Conservation (phyloP, 2,329 filamentous ascomycete species). For the Phoma sp. region DNA sequence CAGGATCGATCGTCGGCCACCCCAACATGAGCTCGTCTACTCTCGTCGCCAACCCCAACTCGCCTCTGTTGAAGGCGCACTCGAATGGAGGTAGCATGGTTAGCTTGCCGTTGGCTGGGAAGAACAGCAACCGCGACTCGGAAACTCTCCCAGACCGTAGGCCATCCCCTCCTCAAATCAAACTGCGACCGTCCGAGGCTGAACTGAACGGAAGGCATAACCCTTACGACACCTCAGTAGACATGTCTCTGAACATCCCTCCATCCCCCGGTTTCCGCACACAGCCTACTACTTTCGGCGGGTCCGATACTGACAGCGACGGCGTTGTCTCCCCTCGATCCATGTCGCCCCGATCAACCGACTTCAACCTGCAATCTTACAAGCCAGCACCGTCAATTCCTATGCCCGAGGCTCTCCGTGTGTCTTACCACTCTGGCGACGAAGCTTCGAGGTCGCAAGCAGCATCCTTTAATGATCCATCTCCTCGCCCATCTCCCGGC, state of each 20-base stretch:
- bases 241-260: conserved; percentile 46
- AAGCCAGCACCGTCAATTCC: conserved; percentile 34
- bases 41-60: conserved; percentile 41
- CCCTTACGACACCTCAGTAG: conserved; percentile 40
- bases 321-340: conserved; percentile 30
- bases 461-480: conserved; percentile 36
- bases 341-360: conserved; percentile 32
- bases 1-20: conserved; percentile 37
- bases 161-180: conserved; percentile 34
- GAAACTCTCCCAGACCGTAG: conserved; percentile 26
- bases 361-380: conserved; percentile 37
- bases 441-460: conserved; percentile 33
- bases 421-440: conserved; percentile 33
- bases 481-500: conserved; percentile 20
- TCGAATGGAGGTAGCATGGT: conserved; percentile 45
- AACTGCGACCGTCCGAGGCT: conserved; percentile 46
- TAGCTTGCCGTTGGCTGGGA: conserved; percentile 36
- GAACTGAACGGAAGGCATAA: conserved; percentile 47
- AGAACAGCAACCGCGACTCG: conserved; percentile 31
- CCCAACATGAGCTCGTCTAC: conserved; percentile 46
- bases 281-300: conserved; percentile 33
- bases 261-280: conserved; percentile 38
- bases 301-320: conserved; percentile 40
- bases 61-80: conserved; percentile 40
- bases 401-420: conserved; percentile 35